Conservation (phyloP, 345 rosid genomes). For the Pseudoturritis turrita region DNA sequence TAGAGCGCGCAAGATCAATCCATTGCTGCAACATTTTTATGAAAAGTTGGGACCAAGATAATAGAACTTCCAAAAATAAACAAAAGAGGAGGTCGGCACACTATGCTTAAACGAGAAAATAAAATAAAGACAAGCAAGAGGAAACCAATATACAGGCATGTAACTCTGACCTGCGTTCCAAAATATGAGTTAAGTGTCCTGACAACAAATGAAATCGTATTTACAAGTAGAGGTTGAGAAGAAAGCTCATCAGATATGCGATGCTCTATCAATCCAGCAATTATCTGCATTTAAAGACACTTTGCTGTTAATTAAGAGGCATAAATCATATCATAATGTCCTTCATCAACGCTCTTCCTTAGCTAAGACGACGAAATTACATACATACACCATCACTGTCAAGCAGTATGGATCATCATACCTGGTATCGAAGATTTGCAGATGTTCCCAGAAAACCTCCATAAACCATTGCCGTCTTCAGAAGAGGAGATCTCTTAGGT, state of each 20-base stretch:
- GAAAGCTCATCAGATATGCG: conserved; percentile 73
- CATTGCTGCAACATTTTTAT: conserved; percentile 68
- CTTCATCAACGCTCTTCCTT: conserved; percentile 2
- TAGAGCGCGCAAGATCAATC: conserved; percentile 86
- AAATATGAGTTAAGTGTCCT: conserved; percentile 87
- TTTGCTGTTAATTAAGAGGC: conserved; percentile 14
- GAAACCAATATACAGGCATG: conserved; percentile 9
- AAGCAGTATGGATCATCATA: conserved; percentile 26
- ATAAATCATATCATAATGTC: background rate
- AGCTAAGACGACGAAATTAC: background rate
- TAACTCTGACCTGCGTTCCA: conserved; percentile 85
- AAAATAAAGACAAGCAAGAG: background rate
- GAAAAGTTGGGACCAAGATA: background rate
- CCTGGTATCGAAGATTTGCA: conserved; percentile 97
- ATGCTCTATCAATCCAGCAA: conserved; percentile 93
- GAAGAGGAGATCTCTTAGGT: conserved; percentile 75
- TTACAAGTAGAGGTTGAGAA: conserved; percentile 74
- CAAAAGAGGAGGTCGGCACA: background rate
- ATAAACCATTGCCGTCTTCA: conserved; percentile 78
- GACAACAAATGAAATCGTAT: conserved; percentile 71
- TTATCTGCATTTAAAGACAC: conserved; percentile 53
- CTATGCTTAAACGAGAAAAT: background rate
- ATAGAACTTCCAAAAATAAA: background rate
- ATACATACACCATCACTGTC: background rate
- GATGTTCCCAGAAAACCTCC: conserved; percentile 79